phyloP scores from a whole-genome alignment of 1,284 basidiomycete species.

The Cryptococcus neoformans region DNA sequence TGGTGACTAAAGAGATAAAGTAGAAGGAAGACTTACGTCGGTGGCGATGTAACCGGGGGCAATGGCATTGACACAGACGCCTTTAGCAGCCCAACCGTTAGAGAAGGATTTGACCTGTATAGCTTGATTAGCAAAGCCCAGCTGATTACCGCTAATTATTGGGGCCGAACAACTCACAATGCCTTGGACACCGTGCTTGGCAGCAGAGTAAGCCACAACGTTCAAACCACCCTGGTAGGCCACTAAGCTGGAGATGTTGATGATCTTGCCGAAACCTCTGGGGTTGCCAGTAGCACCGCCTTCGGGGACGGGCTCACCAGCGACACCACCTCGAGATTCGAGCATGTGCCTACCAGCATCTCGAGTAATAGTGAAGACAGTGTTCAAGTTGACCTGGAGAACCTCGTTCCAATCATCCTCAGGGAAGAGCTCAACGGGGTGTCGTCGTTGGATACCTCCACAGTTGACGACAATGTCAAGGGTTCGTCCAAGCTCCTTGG shows the following conservation, averaged over 20 bases:
- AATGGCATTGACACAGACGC: conserved; percentile 84
- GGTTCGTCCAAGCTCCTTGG: conserved; percentile 43
- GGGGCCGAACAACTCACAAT: conserved; percentile 51
- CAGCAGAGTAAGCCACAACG: conserved; percentile 87
- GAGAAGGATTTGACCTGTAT: conserved; percentile 49
- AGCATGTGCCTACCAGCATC: conserved; percentile 52
- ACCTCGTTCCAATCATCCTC: conserved; percentile 90
- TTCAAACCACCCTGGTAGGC: conserved; percentile 59
- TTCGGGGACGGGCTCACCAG: conserved; percentile 33
- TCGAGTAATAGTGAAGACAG: conserved; percentile 51
- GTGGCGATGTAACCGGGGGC: conserved; percentile 91
- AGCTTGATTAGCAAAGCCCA: neutral
- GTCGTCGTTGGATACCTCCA: conserved; percentile 87
- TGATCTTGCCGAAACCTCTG: conserved; percentile 50
- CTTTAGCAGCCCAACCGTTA: conserved; percentile 72
- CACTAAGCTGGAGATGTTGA: conserved; percentile 51
- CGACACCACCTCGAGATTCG: conserved; percentile 44
- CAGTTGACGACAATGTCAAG: conserved; percentile 91
- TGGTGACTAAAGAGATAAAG: neutral
- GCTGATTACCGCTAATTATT: neutral
- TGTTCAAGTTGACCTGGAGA: conserved; percentile 52
- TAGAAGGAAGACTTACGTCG: conserved; percentile 60
- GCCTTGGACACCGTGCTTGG: conserved; percentile 78
- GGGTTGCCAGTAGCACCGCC: conserved; percentile 26
- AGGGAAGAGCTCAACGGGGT: conserved; percentile 74